These are phyloP conservation scores for Scutellaria baicalensis DNA, from an alignment of 257 asterid species.

Conservation along the genomic window DNA sequence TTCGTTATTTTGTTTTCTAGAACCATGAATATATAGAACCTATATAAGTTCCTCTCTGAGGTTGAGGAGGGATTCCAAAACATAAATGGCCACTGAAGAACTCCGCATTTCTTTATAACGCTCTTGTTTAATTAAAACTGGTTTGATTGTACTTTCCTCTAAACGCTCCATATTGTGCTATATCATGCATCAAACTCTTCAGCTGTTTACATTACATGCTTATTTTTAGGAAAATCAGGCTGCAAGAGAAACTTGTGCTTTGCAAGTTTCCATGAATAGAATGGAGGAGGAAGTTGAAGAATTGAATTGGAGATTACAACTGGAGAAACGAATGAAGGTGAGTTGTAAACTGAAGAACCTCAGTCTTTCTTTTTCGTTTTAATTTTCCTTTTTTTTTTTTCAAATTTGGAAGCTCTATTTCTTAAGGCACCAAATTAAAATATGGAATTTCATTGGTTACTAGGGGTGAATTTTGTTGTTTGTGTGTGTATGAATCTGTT, in stretches of 20 bases:
- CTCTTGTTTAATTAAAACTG: background rate
- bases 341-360: slow-evolving; percentile 14
- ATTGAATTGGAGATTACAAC: slow-evolving; percentile 94
- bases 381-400: background rate
- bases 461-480: no score
- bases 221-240: slow-evolving; percentile 45
- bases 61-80: background rate
- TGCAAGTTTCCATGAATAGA: slow-evolving; percentile 97
- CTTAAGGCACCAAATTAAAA: background rate
- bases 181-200: no score
- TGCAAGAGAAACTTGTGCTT: slow-evolving; percentile 99
- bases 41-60: background rate
- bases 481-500: no score
- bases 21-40: background rate
- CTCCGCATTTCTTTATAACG: background rate
- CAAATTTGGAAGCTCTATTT: background rate
- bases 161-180: background rate
- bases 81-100: background rate
- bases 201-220: background rate
- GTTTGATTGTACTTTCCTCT: background rate
- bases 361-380: no score
- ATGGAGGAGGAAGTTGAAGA: slow-evolving; percentile 99
- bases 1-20: background rate
- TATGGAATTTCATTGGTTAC: background rate
- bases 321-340: slow-evolving; percentile 98